Evolutionary conservation across 768 basidiomycete species (phyloP).

Genomic region (Candolleomyces eurysporus): DNA sequence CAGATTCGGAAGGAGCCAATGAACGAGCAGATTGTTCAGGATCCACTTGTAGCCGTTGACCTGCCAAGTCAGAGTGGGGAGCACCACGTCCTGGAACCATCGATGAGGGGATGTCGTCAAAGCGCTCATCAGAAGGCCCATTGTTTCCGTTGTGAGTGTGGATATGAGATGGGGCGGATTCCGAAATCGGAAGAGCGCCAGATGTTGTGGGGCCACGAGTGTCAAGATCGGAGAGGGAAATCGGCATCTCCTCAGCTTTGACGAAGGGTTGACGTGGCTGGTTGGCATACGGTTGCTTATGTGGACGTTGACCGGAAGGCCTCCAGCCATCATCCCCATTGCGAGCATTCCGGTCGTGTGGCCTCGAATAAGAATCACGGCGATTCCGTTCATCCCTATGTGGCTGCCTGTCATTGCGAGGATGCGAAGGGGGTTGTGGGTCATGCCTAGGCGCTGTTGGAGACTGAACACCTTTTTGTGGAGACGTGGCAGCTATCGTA

Average conservation of each 20-base stretch:
- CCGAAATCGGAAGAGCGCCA: slow-evolving; percentile 2
- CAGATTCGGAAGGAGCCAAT: neutral
- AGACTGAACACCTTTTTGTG: neutral
- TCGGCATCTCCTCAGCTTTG: slow-evolving; percentile 8
- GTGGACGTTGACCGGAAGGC: slow-evolving; percentile 6
- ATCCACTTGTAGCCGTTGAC: neutral
- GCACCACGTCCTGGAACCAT: neutral
- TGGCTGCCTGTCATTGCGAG: slow-evolving; percentile 8
- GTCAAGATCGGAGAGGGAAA: slow-evolving; percentile 8
- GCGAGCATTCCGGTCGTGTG: slow-evolving; percentile 9
- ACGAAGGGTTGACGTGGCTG: neutral
- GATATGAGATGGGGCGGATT: neutral
- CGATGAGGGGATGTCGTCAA: neutral
- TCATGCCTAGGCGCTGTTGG: neutral
- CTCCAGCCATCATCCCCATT: slow-evolving; percentile 8
- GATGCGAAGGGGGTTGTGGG: slow-evolving; percentile 6
- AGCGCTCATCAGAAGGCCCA: slow-evolving; percentile 1
- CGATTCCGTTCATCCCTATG: slow-evolving; percentile 5
- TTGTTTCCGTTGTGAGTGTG: neutral
- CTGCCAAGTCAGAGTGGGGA: neutral
- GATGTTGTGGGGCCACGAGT: slow-evolving; percentile 4
- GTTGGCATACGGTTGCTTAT: neutral
- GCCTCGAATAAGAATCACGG: slow-evolving; percentile 11
- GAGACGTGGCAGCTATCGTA: slow-evolving; percentile 1
- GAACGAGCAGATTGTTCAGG: neutral